Evolutionary conservation across 345 rosid species (phyloP).

Genomic region (Aquilaria yunnanensis): DNA sequence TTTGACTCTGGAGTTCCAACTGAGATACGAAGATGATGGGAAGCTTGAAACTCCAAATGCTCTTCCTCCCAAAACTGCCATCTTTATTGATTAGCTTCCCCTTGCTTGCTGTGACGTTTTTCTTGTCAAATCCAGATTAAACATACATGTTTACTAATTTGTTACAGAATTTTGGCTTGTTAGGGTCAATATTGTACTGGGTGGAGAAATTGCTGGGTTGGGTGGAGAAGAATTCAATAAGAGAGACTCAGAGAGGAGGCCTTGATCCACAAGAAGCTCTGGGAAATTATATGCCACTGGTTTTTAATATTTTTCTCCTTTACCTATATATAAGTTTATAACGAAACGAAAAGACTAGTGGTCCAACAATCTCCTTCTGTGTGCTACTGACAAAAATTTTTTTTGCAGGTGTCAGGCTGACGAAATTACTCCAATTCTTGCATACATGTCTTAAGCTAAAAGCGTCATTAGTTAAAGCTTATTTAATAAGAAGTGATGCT

Average conservation of each 20-base stretch:
- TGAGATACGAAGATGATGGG: conserved; percentile 35
- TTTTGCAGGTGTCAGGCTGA: too few relatives aligned
- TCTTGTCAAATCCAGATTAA: conserved; percentile 3
- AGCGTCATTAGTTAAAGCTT: too few relatives aligned
- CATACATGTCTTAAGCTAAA: too few relatives aligned
- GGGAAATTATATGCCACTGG: conserved; percentile 40
- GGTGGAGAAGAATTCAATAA: conserved; percentile 13
- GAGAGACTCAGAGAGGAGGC: conserved; percentile 10
- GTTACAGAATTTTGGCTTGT: background rate
- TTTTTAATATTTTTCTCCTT: conserved; percentile 10
- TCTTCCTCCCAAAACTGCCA: conserved; percentile 50
- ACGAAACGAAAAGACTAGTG: too few relatives aligned
- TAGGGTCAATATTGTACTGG: background rate
- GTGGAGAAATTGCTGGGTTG: conserved; percentile 5
- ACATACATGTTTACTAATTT: conserved; percentile 4
- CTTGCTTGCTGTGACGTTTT: background rate
- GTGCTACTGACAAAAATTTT: too few relatives aligned
- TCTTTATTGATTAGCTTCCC: conserved; percentile 10
- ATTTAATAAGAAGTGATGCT: too few relatives aligned
- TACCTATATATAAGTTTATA: too few relatives aligned
- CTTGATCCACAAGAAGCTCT: conserved; percentile 42
- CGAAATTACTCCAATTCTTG: too few relatives aligned
- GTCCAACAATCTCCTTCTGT: too few relatives aligned
- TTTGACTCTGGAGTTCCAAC: conserved; percentile 25
- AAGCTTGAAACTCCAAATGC: conserved; percentile 50